Evolutionary conservation across 495 filamentous ascomycete genomes (phyloP), one percentile per base, ranked within the genome.

Genomic region (Penicillium angulare): DNA sequence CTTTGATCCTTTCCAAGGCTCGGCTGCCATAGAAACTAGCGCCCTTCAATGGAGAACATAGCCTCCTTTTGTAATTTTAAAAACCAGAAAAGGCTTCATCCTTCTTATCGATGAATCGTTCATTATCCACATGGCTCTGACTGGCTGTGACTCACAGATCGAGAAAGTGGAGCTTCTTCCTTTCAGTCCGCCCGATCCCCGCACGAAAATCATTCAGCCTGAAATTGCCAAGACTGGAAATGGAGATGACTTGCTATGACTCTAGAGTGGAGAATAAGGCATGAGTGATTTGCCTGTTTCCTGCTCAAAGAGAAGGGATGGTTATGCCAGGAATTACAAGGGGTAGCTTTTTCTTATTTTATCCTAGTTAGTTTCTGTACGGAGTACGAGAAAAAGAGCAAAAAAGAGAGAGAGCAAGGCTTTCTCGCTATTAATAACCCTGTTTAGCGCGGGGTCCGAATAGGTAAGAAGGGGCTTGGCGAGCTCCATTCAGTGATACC

Each of bases 381-480:
- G n/a, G n/a, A n/a, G n/a, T n/a, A n/a, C n/a, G n/a, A n/a, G n/a
- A n/a, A 3, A 20, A n/a, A n/a, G 17, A 41, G 17, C n/a, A 35
- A 16, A n/a, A 21, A 26, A 27, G 31, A 12, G 24, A 41, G 33
- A 3, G 32, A 39, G 42, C 49, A 45, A 45, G 41, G 32, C 49
- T 39, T 12, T 18, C 21, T 38, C 35, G 26, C 48, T 51, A 56
- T 56, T 47, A 47, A 50, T 51, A 56, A 47, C 42, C 23, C 29
- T 13, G 36, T 22, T 54, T 60, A 56, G 53, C 56, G 56, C 56
- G 49, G 60, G 53, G 60, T 60, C 60, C 48, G 23, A 57, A 54
- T 56, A 43, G 47, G 56, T 13, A 31, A 16, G 15, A 33, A 46
- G 20, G 43, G 43, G 39, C 60, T 60, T 55, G 56, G 56, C 51